Evolutionary conservation across 192 early-diverging fungal genomes (phyloP), one percentile per base, ranked within the genome.

Genomic region (Mortierella hygrophila): DNA sequence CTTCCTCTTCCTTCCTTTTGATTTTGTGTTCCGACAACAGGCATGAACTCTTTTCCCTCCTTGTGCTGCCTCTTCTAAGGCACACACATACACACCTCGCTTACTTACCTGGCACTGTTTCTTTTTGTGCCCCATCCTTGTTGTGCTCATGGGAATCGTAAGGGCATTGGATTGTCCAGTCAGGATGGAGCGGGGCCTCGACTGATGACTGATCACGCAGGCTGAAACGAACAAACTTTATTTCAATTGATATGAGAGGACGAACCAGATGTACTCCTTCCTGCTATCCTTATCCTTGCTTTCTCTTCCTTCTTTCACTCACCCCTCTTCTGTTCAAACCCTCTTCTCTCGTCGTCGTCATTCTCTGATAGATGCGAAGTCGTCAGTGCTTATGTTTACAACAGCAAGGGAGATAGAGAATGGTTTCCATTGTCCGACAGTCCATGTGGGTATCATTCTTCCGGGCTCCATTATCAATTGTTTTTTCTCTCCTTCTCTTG

Each of bases 121-220:
- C 55, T 57, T 57, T 60, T 60, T 60, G 26, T 65, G 10, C 55
- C 8, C 49, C 49, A 21, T 26, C n/a, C 55, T 10, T 10, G 8
- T 57, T 57, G 55, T 32, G 29, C 60, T 65, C 29, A 65, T 65
- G 70, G 41, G 70, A 71, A 65, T 65, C 23, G 11, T 32, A 40
- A 6, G 38, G 29, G n/a, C 26, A 32, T 32, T 13, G 11, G 11
- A 10, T 15, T 65, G 60, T 65, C 60, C 60, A 65, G 60, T 65
- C 13, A 65, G 70, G 41, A 71, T 41, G 70, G 9, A 71, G 70
- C 35, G 70, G 41, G 35, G 38, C 70, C 70, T 71, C 32, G 16
- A 41, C 0, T 71, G 54, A 55, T 65, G 16, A 41, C 6, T 71
- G 70, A 41, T 71, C 41, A 71, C 41, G 35, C 70, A 38, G 35